Evolutionary conservation across 1,284 basidiomycete genomes (phyloP).

Genomic region (Puccinia hordei): DNA sequence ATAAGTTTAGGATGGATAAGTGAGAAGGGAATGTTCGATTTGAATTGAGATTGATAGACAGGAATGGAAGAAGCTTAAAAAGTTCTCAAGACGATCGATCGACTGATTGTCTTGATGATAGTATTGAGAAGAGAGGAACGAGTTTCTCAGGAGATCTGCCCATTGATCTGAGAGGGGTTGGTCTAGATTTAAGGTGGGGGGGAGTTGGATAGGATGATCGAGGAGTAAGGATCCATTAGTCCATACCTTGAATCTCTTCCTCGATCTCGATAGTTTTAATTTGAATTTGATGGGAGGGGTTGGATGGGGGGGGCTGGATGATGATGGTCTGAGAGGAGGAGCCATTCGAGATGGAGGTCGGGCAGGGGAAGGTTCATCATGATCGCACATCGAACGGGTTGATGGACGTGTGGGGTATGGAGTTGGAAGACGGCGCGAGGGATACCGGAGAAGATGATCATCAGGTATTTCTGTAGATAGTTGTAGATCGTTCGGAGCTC

Average conservation of each 20-base stretch:
- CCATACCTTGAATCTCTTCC: not conserved
- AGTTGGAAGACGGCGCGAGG: conserved; percentile 15
- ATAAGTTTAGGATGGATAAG: too few species aligned
- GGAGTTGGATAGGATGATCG: not conserved
- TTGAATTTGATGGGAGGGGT: not conserved
- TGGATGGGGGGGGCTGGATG: too few species aligned
- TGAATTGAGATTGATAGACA: not conserved
- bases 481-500: not conserved
- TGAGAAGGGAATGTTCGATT: not conserved
- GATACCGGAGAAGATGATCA: conserved; percentile 12
- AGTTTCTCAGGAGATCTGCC: not conserved
- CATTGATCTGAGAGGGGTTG: not conserved
- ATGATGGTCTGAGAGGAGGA: too few species aligned
- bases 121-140: not conserved
- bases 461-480: not conserved
- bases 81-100: not conserved
- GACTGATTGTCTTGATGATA: not conserved
- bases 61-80: not conserved
- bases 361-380: conserved; percentile 20
- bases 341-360: conserved; percentile 17
- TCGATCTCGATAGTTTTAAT: conserved; percentile 1
- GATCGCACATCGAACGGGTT: conserved; percentile 4
- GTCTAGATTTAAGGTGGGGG: not conserved
- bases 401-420: not conserved
- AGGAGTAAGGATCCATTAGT: not conserved